Conservation (phyloP, 73 alveolate species). For the Tetrahymena elliotti region DNA sequence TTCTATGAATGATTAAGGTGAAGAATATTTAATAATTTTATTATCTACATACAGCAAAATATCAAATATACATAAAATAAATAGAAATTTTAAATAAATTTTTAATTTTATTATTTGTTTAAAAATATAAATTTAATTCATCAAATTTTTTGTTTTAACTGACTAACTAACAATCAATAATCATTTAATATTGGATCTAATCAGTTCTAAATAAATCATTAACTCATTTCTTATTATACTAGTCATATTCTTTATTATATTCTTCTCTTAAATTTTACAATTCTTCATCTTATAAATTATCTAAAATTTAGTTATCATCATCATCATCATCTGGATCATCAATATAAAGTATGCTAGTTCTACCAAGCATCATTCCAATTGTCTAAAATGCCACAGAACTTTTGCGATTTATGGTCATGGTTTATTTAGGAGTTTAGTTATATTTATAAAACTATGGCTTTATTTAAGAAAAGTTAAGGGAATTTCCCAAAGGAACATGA, state of each 20-base stretch:
- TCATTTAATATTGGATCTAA: no score
- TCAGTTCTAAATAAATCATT: background rate
- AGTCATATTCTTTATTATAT: background rate
- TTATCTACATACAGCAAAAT: no score
- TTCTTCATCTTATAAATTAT: background rate
- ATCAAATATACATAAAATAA: no score
- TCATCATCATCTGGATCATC: background rate
- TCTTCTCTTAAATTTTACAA: background rate
- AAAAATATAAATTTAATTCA: no score
- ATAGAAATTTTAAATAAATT: no score
- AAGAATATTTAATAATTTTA: no score
- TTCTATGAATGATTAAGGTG: no score
- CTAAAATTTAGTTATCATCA: background rate
- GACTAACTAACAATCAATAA: no score
- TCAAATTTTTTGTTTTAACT: no score
- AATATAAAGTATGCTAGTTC: background rate
- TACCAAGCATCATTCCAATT: background rate
- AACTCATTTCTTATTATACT: background rate
- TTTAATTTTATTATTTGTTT: no score
- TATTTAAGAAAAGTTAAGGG: background rate
- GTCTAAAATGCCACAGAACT: background rate
- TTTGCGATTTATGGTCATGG: background rate
- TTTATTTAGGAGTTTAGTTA: background rate
- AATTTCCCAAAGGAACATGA: background rate
- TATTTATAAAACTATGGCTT: background rate